Evolutionary conservation across 768 basidiomycete genomes (phyloP).

Genomic region (Leccinum olivaceopallidum): DNA sequence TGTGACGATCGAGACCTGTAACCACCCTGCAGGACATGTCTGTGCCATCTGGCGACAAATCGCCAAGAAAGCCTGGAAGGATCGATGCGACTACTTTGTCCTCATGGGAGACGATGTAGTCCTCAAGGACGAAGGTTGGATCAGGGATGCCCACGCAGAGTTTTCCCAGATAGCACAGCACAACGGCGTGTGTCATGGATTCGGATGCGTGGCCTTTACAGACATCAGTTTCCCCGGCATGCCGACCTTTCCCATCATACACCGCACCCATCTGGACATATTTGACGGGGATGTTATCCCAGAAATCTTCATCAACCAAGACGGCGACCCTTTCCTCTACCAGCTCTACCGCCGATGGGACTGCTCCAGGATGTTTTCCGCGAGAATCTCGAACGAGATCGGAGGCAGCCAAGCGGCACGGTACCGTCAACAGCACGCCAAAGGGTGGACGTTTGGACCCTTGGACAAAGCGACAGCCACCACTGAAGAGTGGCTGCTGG

Average conservation of each 20-base stretch:
- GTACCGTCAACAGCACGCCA: conserved; percentile 45
- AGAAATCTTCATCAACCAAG: conserved; percentile 55
- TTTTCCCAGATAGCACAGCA: conserved; percentile 38
- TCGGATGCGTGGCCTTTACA: conserved; percentile 60
- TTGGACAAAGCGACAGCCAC: conserved; percentile 42
- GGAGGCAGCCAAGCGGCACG: conserved; percentile 49
- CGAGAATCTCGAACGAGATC: conserved; percentile 43
- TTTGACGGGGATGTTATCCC: conserved; percentile 54
- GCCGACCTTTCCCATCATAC: conserved; percentile 61
- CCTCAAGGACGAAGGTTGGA: conserved; percentile 55
- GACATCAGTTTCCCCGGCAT: conserved; percentile 57
- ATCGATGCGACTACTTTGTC: conserved; percentile 49
- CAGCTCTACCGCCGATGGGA: conserved; percentile 62
- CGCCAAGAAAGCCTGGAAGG: conserved; percentile 48
- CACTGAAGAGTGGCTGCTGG: conserved; percentile 40
- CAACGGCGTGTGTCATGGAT: conserved; percentile 40
- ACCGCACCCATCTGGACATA: conserved; percentile 55
- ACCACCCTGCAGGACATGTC: conserved; percentile 46
- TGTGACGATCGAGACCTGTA: conserved; percentile 38
- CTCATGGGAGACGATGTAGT: conserved; percentile 58
- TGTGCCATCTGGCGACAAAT: conserved; percentile 56
- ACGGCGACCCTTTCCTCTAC: conserved; percentile 57
- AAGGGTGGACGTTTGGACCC: conserved; percentile 49
- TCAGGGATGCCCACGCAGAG: conserved; percentile 39
- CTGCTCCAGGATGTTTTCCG: conserved; percentile 45